Evolutionary conservation across 495 filamentous ascomycete genomes (phyloP).

Genomic region (Annulohypoxylon stygium): DNA sequence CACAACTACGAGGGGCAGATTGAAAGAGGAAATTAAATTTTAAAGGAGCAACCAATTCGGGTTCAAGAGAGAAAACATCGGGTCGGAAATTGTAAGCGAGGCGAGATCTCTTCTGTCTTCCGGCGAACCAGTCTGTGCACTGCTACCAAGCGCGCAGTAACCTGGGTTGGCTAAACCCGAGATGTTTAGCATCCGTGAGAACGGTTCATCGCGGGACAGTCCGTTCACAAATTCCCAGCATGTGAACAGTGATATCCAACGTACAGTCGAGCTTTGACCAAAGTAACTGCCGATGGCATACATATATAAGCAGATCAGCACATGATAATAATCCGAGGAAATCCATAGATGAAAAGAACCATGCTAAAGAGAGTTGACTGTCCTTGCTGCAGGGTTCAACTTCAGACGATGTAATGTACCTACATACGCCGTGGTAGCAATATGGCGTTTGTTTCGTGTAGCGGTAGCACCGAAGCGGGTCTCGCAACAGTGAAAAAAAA

Average conservation of each 20-base stretch:
- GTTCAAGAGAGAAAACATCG: slow-evolving; percentile 11
- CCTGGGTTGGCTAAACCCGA: slow-evolving; percentile 23
- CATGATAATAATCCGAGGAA: slow-evolving; percentile 3
- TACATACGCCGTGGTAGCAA: neutral
- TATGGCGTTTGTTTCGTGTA: slow-evolving; percentile 44
- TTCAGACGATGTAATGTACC: slow-evolving; percentile 15
- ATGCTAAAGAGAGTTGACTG: slow-evolving; percentile 7
- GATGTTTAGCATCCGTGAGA: slow-evolving; percentile 14
- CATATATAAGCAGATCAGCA: slow-evolving; percentile 16
- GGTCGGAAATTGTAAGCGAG: slow-evolving; percentile 34
- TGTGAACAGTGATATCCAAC: neutral
- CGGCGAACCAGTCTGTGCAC: slow-evolving; percentile 45
- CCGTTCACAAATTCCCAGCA: slow-evolving; percentile 24
- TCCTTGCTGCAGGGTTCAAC: slow-evolving; percentile 20
- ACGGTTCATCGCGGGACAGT: slow-evolving; percentile 30
- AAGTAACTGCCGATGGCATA: slow-evolving; percentile 27
- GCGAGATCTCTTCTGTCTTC: slow-evolving; percentile 40
- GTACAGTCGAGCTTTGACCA: neutral
- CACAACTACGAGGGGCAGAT: slow-evolving; percentile 23
- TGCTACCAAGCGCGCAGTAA: slow-evolving; percentile 31
- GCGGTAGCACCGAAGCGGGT: slow-evolving; percentile 35
- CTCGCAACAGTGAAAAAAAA: slow-evolving; percentile 20
- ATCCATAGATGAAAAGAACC: slow-evolving; percentile 18
- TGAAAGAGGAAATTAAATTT: slow-evolving; percentile 28
- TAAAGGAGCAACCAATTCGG: slow-evolving; percentile 24